phyloP scores from a whole-genome alignment of 805 yeast genomes.

The Kluyveromyces siamensis region DNA sequence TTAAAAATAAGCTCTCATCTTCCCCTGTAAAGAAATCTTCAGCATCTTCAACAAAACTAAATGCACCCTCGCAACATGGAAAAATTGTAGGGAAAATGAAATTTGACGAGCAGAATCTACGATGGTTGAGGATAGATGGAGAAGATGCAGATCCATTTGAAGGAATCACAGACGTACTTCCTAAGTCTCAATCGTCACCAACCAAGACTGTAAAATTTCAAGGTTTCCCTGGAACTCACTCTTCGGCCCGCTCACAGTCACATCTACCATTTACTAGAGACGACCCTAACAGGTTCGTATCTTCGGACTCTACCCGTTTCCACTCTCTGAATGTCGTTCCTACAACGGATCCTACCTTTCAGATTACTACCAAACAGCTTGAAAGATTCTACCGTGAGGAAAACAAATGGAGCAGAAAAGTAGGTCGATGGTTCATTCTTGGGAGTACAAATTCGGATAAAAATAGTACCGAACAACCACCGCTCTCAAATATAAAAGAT shows the following conservation, averaged over 20 bases:
- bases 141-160: slow-evolving; percentile 24
- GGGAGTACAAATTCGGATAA: slow-evolving; percentile 8
- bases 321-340: slow-evolving; percentile 12
- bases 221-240: background rate
- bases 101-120: slow-evolving; percentile 25
- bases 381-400: slow-evolving; percentile 28
- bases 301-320: slow-evolving; percentile 15
- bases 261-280: slow-evolving; percentile 9
- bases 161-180: slow-evolving; percentile 17
- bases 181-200: slow-evolving; percentile 2
- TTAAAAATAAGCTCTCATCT: slow-evolving; percentile 7
- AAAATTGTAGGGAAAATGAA: slow-evolving; percentile 27
- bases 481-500: slow-evolving; percentile 10
- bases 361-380: slow-evolving; percentile 13
- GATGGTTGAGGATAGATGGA: slow-evolving; percentile 25
- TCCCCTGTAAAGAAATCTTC: background rate
- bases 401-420: slow-evolving; percentile 25
- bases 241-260: slow-evolving; percentile 20
- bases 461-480: slow-evolving; percentile 8
- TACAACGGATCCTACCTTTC: slow-evolving; percentile 9
- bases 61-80: slow-evolving; percentile 2
- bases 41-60: background rate
- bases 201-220: slow-evolving; percentile 3
- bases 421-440: slow-evolving; percentile 24
- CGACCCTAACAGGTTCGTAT: slow-evolving; percentile 8